Evolutionary conservation across 2,329 filamentous ascomycete species (phyloP), one percentile per base, ranked within the genome.

Genomic region (Paecilomyces sp.): DNA sequence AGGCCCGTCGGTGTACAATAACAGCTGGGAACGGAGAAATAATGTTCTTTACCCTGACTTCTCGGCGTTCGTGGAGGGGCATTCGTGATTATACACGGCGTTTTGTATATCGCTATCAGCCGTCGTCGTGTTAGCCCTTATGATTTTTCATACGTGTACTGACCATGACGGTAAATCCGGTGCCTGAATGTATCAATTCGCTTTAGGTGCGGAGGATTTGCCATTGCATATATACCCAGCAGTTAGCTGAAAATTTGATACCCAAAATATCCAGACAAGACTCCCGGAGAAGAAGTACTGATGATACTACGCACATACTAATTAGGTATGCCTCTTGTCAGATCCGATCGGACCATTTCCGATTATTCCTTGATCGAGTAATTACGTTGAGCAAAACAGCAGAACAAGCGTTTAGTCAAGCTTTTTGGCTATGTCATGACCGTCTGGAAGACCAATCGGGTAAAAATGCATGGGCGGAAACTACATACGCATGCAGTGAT

Each of bases 1-100:
- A 80, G 82, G 63, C 78, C 83, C 9, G 79, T 78, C n/a, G 80
- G 79, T 7, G 63, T 68, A 4, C 69, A 71, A 60, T 73, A 58
- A 66, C 12, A 41, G 8, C 36, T 18, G 8, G 41, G 41, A 18
- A 47, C 9, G n/a, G 41, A 9, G 18, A 47, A 18, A 8, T 5
- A 47, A 47, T 47, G n/a, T 7, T 18, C 41, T n/a, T 5, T 9
- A 47, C 2, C 2, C n/a, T 41, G 13, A 3, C 2, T 41, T 18
- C 18, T 47, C 18, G 41, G 41, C n/a, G 41, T 47, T 47, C 15
- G 15, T 47, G 18, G 41, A 47, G 18, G 41, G 41, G 41, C 6
- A 47, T 18, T 9, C 8, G 18, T n/a, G 5, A 18, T 9, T 47
- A 15, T 9, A 18, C 41, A 47, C n/a, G 7, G 41, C 15, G 41